Conservation (phyloP, 169 alveolate species). For the Babesia caballi region DNA sequence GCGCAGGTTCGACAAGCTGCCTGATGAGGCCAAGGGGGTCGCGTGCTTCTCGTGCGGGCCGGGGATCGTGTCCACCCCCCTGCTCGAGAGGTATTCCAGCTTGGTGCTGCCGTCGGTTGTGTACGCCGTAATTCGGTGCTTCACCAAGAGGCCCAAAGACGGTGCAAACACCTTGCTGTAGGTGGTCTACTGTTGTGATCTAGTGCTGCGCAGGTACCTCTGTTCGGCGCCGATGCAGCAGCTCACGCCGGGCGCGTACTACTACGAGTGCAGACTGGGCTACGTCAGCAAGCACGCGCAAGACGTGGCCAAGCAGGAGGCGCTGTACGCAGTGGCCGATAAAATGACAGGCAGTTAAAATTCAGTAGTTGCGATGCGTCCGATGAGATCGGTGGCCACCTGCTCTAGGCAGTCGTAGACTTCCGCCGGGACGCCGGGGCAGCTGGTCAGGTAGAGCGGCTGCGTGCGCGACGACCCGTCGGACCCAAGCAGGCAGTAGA, state of each 20-base stretch:
- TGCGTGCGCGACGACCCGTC: conserved; percentile 16
- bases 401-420: conserved; percentile 1
- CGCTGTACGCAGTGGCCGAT: conserved; percentile 37
- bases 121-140: not conserved
- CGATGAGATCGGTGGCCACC: conserved; percentile 14
- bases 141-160: conserved; percentile 34
- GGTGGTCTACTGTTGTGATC: not conserved
- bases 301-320: conserved; percentile 33
- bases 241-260: conserved; percentile 54
- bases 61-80: conserved; percentile 44
- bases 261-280: conserved; percentile 36
- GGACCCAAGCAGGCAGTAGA: conserved; percentile 11
- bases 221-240: conserved; percentile 29
- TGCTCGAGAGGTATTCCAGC: not conserved
- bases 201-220: conserved; percentile 15
- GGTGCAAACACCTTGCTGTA: conserved; percentile 60
- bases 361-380: conserved; percentile 4
- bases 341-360: conserved; percentile 8
- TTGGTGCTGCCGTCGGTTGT: not conserved
- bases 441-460: conserved; percentile 46
- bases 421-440: conserved; percentile 9
- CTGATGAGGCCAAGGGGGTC: not conserved
- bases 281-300: conserved; percentile 61
- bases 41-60: conserved; percentile 46
- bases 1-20: conserved; percentile 37